A percentile compares a stretch with the other conserved stretches of the same genome.
phyloP scores from a whole-genome alignment of 345 rosid species.

The Aethionema arabicum region DNA sequence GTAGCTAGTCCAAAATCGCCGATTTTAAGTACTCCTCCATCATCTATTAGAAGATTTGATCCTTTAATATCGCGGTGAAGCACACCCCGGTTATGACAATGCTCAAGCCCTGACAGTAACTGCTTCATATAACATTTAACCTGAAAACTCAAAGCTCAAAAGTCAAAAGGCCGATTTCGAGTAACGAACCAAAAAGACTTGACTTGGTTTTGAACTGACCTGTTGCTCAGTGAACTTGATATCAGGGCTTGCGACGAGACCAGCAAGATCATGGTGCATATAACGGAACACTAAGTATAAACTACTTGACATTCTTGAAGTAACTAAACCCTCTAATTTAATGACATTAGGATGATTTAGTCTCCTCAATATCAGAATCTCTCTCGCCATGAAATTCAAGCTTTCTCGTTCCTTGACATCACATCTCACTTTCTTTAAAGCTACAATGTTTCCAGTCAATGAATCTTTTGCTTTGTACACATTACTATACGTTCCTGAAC shows the following conservation, averaged over 20 bases:
- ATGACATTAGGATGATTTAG: constrained; percentile 93
- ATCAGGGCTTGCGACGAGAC: constrained; percentile 86
- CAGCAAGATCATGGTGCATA: constrained; percentile 97
- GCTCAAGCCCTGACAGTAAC: constrained; percentile 89
- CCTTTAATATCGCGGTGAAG: constrained; percentile 99
- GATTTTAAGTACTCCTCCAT: constrained; percentile 77
- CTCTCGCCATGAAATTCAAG: constrained; percentile 95
- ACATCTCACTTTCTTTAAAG: constrained; percentile 89
- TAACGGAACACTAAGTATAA: constrained; percentile 86
- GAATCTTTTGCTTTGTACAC: constrained; percentile 94
- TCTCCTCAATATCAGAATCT: constrained; percentile 89
- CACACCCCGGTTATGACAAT: constrained; percentile 84
- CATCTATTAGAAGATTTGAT: constrained; percentile 91
- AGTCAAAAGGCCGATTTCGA: not conserved
- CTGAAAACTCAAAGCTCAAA: constrained; percentile 38
- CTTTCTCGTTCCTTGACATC: constrained; percentile 91
- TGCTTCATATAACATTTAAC: constrained; percentile 91
- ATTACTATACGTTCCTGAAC: constrained; percentile 96
- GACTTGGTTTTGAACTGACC: constrained; percentile 12
- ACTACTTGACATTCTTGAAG: constrained; percentile 96
- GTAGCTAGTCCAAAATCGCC: constrained; percentile 97
- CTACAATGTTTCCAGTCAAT: constrained; percentile 77
- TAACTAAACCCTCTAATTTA: constrained; percentile 89
- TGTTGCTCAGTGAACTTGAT: constrained; percentile 65
- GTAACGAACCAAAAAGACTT: no score